Evolutionary conservation across 2,329 filamentous ascomycete species (phyloP).

Genomic region (Xylariaceae sp.): DNA sequence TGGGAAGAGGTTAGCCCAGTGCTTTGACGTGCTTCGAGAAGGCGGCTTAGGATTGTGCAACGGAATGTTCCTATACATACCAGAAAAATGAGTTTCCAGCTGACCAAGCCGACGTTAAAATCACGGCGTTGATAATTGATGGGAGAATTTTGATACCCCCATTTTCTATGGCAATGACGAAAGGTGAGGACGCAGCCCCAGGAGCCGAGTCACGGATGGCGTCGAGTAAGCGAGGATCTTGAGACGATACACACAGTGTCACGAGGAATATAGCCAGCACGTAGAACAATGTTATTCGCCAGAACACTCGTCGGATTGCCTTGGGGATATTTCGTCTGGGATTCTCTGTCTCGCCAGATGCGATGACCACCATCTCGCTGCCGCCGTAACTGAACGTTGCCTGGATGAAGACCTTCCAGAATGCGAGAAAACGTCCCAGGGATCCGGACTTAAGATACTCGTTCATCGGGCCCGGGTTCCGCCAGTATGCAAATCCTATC

Average conservation of each 20-base stretch:
- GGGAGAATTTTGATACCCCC: constrained; percentile 58
- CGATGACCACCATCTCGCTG: constrained; percentile 37
- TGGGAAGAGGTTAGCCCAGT: too few relatives aligned
- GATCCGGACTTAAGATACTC: constrained; percentile 34
- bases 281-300: constrained; percentile 63
- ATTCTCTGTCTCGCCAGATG: constrained; percentile 57
- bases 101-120: constrained; percentile 41
- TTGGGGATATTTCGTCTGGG: constrained; percentile 58
- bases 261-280: constrained; percentile 55
- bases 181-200: constrained; percentile 43
- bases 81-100: constrained; percentile 30
- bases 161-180: constrained; percentile 61
- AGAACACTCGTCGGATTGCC: constrained; percentile 65
- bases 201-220: constrained; percentile 22
- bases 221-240: constrained; percentile 26
- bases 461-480: constrained; percentile 38
- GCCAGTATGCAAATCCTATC: constrained; percentile 45
- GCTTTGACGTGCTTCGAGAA: too few relatives aligned
- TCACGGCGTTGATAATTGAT: constrained; percentile 63
- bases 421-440: constrained; percentile 37
- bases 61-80: too few relatives aligned
- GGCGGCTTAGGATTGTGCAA: too few relatives aligned
- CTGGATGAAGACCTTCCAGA: constrained; percentile 42
- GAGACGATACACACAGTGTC: constrained; percentile 30
- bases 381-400: constrained; percentile 47